Evolutionary conservation across 2,329 filamentous ascomycete species (phyloP).

Genomic region (Penicillium paneum): DNA sequence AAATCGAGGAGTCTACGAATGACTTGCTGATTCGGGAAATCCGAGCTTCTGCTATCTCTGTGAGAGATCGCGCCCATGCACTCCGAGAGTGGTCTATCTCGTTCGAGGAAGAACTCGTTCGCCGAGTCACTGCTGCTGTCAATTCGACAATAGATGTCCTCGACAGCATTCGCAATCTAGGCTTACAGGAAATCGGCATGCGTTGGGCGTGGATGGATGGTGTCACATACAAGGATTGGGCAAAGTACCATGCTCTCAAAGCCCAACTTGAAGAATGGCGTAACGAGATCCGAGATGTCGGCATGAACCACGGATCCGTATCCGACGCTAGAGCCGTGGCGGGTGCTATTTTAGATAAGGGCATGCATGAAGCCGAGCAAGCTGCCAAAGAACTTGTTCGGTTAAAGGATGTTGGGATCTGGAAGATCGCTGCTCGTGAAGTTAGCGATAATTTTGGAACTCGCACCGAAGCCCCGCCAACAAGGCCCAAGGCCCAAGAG

Average conservation of each 20-base stretch:
- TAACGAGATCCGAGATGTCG: constrained; percentile 72
- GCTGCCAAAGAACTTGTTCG: constrained; percentile 76
- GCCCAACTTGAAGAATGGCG: constrained; percentile 81
- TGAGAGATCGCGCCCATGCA: constrained; percentile 74
- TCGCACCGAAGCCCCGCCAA: constrained; percentile 46
- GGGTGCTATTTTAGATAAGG: constrained; percentile 69
- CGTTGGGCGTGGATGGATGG: constrained; percentile 93
- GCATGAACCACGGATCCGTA: constrained; percentile 69
- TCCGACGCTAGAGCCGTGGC: constrained; percentile 64
- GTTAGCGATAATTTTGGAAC: constrained; percentile 74
- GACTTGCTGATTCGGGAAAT: constrained; percentile 56
- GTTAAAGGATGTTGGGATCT: constrained; percentile 77
- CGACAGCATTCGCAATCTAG: constrained; percentile 76
- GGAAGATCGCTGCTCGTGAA: constrained; percentile 77
- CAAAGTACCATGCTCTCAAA: constrained; percentile 86
- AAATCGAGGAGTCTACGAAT: constrained; percentile 51
- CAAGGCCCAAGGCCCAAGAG: constrained; percentile 26
- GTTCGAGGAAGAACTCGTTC: constrained; percentile 67
- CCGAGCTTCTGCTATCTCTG: constrained; percentile 64
- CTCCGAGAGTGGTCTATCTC: constrained; percentile 72
- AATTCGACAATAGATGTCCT: constrained; percentile 78
- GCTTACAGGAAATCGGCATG: constrained; percentile 88
- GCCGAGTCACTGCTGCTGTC: constrained; percentile 68
- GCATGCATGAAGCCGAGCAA: constrained; percentile 73
- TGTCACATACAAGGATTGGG: constrained; percentile 95